Base-by-base conservation (phyloP, 768 basidiomycete species). In the Rubroboletus pulcherrimus region DNA sequence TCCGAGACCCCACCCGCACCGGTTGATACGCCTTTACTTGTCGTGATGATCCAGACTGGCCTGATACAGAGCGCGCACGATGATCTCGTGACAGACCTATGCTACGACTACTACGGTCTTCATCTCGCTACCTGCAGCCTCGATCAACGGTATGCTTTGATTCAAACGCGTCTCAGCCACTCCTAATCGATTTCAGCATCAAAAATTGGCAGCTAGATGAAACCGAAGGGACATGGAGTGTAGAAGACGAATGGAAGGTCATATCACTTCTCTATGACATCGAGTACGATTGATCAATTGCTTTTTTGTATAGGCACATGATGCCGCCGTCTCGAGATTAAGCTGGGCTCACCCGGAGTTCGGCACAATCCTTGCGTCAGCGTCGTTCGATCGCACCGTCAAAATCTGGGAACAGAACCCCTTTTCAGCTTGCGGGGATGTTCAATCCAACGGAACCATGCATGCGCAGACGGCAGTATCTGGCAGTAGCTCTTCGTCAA, bases 341-440 rank as follows among this genome's bases (percentile, higher is more conserved):
- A 82, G 82, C 50, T 98, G 93, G 91, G 93, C 93, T 1, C 93
- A 95, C 66, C 93, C 96, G 5, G 87, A 94, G 70, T 94, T 93
- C 56, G 95, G 93, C 5, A 82, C 85, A 2, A 82, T 97, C 50
- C 77, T 98, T 53, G 93, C 93, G 0, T 91, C 90, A 4, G 83
- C 85, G 5, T 93, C 89, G 2, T 93, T 94, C 64, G 96, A 98
- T 72, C 81, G 95, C 26, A 90, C 90, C 0, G 90, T 94, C 53
- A 91, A 95, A 71, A 81, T 99, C 15, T 98, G 93, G 93, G 91
- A 95, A 67, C 83, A 90, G 71, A 75, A 74, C 0, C 60, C 68
- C 11, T 68, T 70, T 44, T 56, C 66, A 19, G 71, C 72, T 8
- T 60, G 69, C 2, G 62, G 62, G 33, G 67, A 66, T 9, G 59